Base-by-base conservation (phyloP, 257 asterid genomes). In the Ilex asprella region DNA sequence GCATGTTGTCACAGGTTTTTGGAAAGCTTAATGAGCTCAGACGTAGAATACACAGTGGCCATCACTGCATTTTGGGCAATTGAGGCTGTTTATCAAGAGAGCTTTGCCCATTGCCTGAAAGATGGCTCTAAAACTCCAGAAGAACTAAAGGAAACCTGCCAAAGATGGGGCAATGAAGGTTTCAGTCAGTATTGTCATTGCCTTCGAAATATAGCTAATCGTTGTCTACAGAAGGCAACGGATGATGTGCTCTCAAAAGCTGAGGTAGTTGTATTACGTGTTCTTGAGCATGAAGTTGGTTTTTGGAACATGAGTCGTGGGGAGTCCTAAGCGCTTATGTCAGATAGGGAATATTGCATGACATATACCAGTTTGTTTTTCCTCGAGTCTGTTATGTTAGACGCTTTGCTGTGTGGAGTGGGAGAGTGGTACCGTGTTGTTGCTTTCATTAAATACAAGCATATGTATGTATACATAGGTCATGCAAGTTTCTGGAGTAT, bases 291-390 rank as follows among this genome's bases (percentile, higher is more conserved):
- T 30, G 98, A 91, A 74, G 77, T 86, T 30, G 80, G 73, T 16
- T 91, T 88, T 68, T 91, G 95, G 98, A 81, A 81, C 81, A 91
- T 91, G 95, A 86, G 90, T 64, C 71, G 56, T 0, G 78, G 78
- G 39, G 39, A 55, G 46, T 63, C 58, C 64, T 79, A 41, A 53
- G 57, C 15, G 11, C 29, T 21, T 8, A 8, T 35, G 41, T 35
- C 41, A 35, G 41, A 35, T 35, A 35, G 1, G 27, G 27, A 21
- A 21, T 21, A 21, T 21, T 21, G 27, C 27, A 21, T 21, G 27
- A 21, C 27, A 21, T 35, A 35, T 4, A 1, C 41, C 41, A 8
- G 41, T 35, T 35, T 35, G 41, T 35, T 35, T 35, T 35, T 35
- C 41, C 41, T 21, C 5, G 41, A 1, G 41, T 35, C 41, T 4